phyloP scores from a whole-genome alignment of 352 stramenopile genomes.

The Blastocystis sp. region DNA sequence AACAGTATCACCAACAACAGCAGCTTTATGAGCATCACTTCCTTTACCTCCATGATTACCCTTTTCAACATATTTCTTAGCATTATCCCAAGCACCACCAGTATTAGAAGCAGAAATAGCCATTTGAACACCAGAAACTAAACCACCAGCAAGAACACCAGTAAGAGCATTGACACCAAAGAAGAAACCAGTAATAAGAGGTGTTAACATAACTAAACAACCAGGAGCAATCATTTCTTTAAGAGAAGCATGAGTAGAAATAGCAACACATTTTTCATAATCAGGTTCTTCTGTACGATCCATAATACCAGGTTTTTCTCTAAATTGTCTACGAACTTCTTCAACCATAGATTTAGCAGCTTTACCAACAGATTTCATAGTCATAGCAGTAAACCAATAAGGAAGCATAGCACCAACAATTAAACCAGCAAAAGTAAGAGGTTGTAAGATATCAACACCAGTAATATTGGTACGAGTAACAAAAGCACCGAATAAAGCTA shows the following conservation, averaged over 20 bases:
- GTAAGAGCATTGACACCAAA: conserved; percentile 88
- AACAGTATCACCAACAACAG: conserved; percentile 88
- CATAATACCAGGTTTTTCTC: conserved; percentile 69
- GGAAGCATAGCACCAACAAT: conserved; percentile 97
- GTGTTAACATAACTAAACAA: conserved; percentile 88
- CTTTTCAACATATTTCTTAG: conserved; percentile 99
- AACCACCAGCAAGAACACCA: conserved; percentile 77
- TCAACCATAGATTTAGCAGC: conserved; percentile 96
- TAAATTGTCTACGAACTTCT: conserved; percentile 96
- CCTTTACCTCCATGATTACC: conserved; percentile 66
- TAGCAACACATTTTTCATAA: conserved; percentile 86
- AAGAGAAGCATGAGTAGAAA: conserved; percentile 90
- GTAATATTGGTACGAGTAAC: conserved; percentile 79
- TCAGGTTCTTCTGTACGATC: conserved; percentile 48
- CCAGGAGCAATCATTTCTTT: conserved; percentile 94
- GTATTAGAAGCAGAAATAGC: conserved; percentile 98
- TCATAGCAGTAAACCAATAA: conserved; percentile 98
- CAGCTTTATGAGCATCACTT: conserved; percentile 88
- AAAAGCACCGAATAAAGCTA: conserved; percentile 91
- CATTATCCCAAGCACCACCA: conserved; percentile 96
- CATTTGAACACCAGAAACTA: conserved; percentile 85
- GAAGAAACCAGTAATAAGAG: conserved; percentile 84
- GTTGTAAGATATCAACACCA: conserved; percentile 53
- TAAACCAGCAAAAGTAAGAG: conserved; percentile 88
- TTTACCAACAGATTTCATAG: conserved; percentile 94